Evolutionary conservation across 352 stramenopile species (phyloP), one percentile per base, ranked within the genome.

Genomic region (Pythium periplocum): DNA sequence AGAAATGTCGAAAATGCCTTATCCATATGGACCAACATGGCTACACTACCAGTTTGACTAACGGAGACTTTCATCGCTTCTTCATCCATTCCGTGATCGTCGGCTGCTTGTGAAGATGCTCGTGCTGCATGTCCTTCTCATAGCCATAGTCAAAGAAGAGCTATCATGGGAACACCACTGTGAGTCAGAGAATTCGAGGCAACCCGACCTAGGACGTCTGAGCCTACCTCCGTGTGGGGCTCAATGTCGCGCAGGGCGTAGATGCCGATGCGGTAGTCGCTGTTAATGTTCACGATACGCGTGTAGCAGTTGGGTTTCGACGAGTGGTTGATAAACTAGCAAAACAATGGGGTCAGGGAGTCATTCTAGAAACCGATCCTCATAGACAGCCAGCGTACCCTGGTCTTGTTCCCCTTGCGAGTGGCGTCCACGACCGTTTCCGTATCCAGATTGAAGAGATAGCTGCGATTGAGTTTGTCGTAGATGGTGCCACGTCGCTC

Each of bases 351-450:
- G 17, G 17, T 26, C 17, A 26, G 17, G 17, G 17, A 26, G 17
- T 26, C 17, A 26, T 26, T 26, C 17, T 0, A 26, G 17, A 26
- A 26, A 26, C 17, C 17, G 17, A 26, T 26, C 17, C n/a, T 26
- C 17, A 38, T 17, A 34, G 32, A 53, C 8, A 53, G 11, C 34
- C 8, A 6, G 66, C 73, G 53, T 69, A 89, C 81, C 65, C 90
- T 71, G 3, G 86, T 93, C 68, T 98, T 98, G 78, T 98, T 98
- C 11, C 96, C 95, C 55, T 98, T 97, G 26, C 86, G 76, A 9
- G 88, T 96, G 32, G 93, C 93, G 68, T 98, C 96, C 10, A 99
- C 75, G 40, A 95, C 84, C 44, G 76, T 89, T 39, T 97, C 95
- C 4, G 77, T 87, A 63, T 94, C 92, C 52, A 98, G 54, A 59